Base-by-base conservation (phyloP, 495 filamentous ascomycete genomes). In the Lindgomyces ingoldianus region DNA sequence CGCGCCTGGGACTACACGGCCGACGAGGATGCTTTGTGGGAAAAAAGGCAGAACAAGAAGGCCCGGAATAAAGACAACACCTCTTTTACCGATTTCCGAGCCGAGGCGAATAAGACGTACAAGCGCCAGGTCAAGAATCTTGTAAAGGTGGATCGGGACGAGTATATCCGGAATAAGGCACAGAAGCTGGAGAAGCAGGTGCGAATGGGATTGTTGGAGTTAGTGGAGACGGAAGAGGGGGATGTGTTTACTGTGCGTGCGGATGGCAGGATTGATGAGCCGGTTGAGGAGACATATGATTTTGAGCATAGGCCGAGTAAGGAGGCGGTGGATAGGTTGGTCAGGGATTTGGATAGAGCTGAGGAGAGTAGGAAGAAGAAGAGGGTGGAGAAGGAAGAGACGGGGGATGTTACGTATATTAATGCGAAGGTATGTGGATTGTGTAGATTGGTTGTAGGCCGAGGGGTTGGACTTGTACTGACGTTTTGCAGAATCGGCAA, bases 1-100 rank as follows among this genome's bases (percentile, higher is more conserved):
- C 87, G 95, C 27, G 93, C 93, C 0, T 98, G 94, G 94, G 95
- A 98, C 75, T 98, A 93, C 92, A 98, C 94, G 0, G 78, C 92
- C 16, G 94, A 97, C 25, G 94, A 98, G 76, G 86, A 84, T 48
- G 94, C 96, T 78, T 85, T 86, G 57, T 98, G 94, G 94, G 94
- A 98, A 73, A 87, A 85, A 75, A 85, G 91, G 21, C 80, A 92
- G 78, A 88, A 84, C 62, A 96, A 96, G 83, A 95, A 92, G 78
- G 86, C 85, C 64, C 81, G 84, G 25, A 90, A 91, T 73, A 84
- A 89, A 53, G 90, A 96, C 66, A 85, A 92, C 72, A 89, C 91
- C 41, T 90, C 91, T 3, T 98, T 98, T 78, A 85, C 90, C 73
- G 93, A 98, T 74, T 97, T 96, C 75, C 80, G 81, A 4, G 87